A percentile compares a stretch with the other conserved stretches of the same genome.
Evolutionary conservation across 805 yeast species (phyloP).

Genomic region (Yarrowia sp.): DNA sequence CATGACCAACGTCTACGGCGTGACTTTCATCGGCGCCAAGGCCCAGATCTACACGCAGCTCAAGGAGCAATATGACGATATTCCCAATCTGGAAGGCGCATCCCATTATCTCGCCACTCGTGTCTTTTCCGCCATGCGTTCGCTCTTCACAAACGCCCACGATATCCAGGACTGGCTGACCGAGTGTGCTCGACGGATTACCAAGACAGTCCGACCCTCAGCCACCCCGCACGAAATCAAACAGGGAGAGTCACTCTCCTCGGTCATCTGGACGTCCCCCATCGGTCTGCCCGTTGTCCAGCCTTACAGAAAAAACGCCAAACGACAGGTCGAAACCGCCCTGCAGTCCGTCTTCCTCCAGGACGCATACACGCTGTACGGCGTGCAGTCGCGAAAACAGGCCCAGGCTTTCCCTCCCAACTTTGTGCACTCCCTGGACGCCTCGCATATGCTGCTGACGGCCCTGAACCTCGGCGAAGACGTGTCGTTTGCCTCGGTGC

Average conservation of each 20-base stretch:
- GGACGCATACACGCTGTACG: slow-evolving; percentile 85
- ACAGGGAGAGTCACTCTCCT: slow-evolving; percentile 65
- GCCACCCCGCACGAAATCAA: slow-evolving; percentile 50
- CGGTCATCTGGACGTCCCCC: slow-evolving; percentile 98
- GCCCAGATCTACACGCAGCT: slow-evolving; percentile 85
- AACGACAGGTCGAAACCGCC: slow-evolving; percentile 75
- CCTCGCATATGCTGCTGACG: slow-evolving; percentile 93
- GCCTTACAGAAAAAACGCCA: slow-evolving; percentile 80
- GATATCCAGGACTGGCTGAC: slow-evolving; percentile 96
- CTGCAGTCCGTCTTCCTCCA: slow-evolving; percentile 84
- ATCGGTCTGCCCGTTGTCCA: slow-evolving; percentile 95
- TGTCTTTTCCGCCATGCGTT: slow-evolving; percentile 84
- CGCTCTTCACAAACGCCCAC: slow-evolving; percentile 90
- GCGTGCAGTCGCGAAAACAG: slow-evolving; percentile 89
- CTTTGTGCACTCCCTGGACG: slow-evolving; percentile 92
- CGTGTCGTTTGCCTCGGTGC: slow-evolving; percentile 89
- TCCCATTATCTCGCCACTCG: slow-evolving; percentile 74
- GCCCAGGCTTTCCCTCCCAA: slow-evolving; percentile 95
- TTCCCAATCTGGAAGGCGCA: slow-evolving; percentile 58
- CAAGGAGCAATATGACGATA: slow-evolving; percentile 51
- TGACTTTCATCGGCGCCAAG: slow-evolving; percentile 90
- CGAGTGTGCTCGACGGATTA: slow-evolving; percentile 78
- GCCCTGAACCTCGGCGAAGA: slow-evolving; percentile 62
- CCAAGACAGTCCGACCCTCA: slow-evolving; percentile 77
- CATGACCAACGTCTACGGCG: slow-evolving; percentile 98